Conservation (phyloP, 345 rosid genomes). For the Citrus hindsii region DNA sequence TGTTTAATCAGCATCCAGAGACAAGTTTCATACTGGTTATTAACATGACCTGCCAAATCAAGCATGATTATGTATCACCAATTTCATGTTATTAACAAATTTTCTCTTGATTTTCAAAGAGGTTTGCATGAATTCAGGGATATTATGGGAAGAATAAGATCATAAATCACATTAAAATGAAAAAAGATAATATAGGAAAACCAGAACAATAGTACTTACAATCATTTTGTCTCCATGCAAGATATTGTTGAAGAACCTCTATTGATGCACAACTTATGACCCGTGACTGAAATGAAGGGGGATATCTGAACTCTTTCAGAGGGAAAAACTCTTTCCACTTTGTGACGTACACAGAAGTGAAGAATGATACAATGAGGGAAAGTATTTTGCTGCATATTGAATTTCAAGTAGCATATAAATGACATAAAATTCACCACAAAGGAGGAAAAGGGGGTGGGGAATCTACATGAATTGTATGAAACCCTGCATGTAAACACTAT, state of each 20-base stretch:
- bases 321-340: conserved; percentile 81
- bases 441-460: not conserved
- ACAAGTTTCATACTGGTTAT: conserved; percentile 68
- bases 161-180: not conserved
- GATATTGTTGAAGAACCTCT: conserved; percentile 81
- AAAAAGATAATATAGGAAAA: not conserved
- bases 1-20: conserved; percentile 67
- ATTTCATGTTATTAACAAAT: not conserved
- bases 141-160: not conserved
- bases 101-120: not conserved
- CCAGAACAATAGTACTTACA: conserved; percentile 42
- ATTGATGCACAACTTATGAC: conserved; percentile 58
- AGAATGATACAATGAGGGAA: conserved; percentile 66
- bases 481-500: not conserved
- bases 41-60: conserved; percentile 56
- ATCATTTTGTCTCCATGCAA: conserved; percentile 85
- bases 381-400: conserved; percentile 71
- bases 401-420: conserved; percentile 17
- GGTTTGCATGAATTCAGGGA: not conserved
- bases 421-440: conserved; percentile 1
- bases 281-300: conserved; percentile 65
- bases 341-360: conserved; percentile 58
- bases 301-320: conserved; percentile 42
- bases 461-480: not conserved
- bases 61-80: not conserved